phyloP scores from a whole-genome alignment of 169 alveolate species.

The Plasmodium falciparum region DNA sequence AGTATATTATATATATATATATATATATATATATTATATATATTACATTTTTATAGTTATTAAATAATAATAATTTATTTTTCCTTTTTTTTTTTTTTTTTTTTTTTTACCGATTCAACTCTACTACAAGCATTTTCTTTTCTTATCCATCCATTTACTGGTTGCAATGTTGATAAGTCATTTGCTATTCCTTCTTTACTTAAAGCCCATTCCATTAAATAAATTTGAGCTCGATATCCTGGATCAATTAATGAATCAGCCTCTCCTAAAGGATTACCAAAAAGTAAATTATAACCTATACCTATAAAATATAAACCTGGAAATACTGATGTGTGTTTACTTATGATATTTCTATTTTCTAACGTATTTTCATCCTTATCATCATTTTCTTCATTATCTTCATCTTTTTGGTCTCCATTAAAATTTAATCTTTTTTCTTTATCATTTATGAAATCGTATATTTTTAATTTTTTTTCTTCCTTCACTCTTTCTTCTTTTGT shows the following conservation, averaged over 20 bases:
- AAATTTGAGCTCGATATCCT: slow-evolving; percentile 79
- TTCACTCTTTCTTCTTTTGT: slow-evolving; percentile 40
- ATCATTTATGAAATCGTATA: slow-evolving; percentile 12
- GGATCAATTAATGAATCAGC: slow-evolving; percentile 82
- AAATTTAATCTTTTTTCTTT: background rate
- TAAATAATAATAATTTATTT: background rate
- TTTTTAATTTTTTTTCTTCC: slow-evolving; percentile 22
- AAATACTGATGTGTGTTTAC: slow-evolving; percentile 12
- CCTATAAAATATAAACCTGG: slow-evolving; percentile 80
- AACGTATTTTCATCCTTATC: background rate
- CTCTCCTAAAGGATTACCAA: slow-evolving; percentile 82
- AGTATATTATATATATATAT: background rate
- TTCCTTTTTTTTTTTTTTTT: background rate
- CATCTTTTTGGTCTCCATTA: background rate
- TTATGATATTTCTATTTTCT: background rate
- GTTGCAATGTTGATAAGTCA: slow-evolving; percentile 83
- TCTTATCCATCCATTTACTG: slow-evolving; percentile 87
- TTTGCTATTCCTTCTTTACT: slow-evolving; percentile 78
- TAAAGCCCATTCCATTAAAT: slow-evolving; percentile 74
- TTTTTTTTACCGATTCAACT: slow-evolving; percentile 81
- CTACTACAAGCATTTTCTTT: slow-evolving; percentile 88
- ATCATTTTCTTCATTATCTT: background rate
- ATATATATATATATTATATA: background rate
- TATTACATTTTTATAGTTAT: background rate
- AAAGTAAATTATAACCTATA: slow-evolving; percentile 79